Evolutionary conservation across 495 filamentous ascomycete genomes (phyloP).

Genomic region (Penicillium roqueforti): DNA sequence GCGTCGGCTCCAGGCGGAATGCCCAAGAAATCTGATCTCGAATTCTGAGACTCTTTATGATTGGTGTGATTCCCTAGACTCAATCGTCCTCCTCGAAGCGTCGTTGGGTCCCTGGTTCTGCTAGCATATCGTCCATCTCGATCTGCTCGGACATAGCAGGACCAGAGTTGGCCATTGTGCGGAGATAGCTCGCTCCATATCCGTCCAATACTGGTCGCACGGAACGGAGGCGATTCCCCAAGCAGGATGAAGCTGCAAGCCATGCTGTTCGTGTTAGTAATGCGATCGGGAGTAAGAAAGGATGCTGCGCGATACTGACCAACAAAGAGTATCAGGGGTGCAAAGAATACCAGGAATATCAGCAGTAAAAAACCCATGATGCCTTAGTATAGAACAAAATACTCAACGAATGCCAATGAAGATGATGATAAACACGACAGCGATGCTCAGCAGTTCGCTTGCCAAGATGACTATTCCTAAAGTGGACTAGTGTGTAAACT

Average conservation of each 20-base stretch:
- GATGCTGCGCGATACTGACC: constrained; percentile 30
- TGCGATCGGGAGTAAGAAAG: background rate
- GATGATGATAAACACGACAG: constrained; percentile 1
- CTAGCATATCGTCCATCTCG: constrained; percentile 58
- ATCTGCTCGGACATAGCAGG: constrained; percentile 60
- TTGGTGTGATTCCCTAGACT: background rate
- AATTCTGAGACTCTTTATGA: constrained; percentile 51
- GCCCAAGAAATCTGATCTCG: constrained; percentile 63
- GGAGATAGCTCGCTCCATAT: constrained; percentile 53
- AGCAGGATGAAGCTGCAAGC: constrained; percentile 56
- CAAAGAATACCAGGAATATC: constrained; percentile 47
- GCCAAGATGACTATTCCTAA: constrained; percentile 19
- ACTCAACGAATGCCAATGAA: constrained; percentile 3
- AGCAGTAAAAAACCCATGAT: constrained; percentile 49
- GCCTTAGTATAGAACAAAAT: background rate
- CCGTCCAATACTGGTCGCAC: constrained; percentile 37
- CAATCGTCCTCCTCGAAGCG: constrained; percentile 40
- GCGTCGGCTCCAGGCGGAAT: constrained; percentile 43
- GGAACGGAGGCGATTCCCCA: constrained; percentile 52
- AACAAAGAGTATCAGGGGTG: constrained; percentile 45
- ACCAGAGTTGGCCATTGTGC: constrained; percentile 50
- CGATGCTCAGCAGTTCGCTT: background rate
- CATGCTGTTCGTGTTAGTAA: constrained; percentile 42
- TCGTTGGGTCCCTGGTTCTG: constrained; percentile 32
- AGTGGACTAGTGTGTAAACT: constrained; percentile 25